Conservation (phyloP, 78 protist genomes). For the Kipferlia bialata region DNA sequence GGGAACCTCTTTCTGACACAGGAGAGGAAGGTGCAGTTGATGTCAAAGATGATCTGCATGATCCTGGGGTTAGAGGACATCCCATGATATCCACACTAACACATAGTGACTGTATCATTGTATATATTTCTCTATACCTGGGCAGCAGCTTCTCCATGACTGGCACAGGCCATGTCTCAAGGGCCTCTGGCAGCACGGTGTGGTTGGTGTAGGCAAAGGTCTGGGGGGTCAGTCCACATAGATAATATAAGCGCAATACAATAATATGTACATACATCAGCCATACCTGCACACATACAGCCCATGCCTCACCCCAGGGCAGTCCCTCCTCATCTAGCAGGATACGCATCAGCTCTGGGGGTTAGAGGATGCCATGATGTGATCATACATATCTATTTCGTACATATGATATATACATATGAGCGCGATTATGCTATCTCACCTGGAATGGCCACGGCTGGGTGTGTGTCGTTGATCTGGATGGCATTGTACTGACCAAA, state of each 20-base stretch:
- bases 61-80: no score
- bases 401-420: no score
- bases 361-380: no score
- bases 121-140: no score
- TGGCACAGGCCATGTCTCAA: slow-evolving; percentile 82
- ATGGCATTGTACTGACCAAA: slow-evolving; percentile 53
- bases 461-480: slow-evolving; percentile 93
- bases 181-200: slow-evolving; percentile 90
- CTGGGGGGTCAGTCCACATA: slow-evolving; percentile 10
- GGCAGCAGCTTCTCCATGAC: slow-evolving; percentile 70
- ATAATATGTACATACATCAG: no score
- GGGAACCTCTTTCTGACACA: slow-evolving; percentile 40
- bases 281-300: no score
- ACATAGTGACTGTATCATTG: no score
- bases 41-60: slow-evolving; percentile 77
- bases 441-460: slow-evolving; percentile 65
- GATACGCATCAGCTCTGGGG: slow-evolving; percentile 56
- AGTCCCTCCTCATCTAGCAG: slow-evolving; percentile 64
- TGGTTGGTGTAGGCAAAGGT: slow-evolving; percentile 83
- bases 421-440: no score
- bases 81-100: no score
- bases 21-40: slow-evolving; percentile 59
- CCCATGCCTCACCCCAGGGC: slow-evolving; percentile 72
- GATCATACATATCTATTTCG: no score
- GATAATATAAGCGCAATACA: no score